Base-by-base conservation (phyloP, 305 asterid genomes). In the Fraxinus velutina region DNA sequence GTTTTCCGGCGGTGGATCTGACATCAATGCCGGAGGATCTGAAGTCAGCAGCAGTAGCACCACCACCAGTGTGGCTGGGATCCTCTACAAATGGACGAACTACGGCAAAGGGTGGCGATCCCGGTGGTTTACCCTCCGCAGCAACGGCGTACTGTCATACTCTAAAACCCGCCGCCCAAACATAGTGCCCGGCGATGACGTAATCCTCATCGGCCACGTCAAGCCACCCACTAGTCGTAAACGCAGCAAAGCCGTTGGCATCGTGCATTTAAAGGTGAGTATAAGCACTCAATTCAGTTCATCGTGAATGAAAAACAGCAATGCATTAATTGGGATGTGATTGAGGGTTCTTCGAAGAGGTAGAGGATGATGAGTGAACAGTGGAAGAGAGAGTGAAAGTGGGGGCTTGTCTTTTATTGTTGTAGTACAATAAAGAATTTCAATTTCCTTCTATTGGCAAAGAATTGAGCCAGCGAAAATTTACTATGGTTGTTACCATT, bases 81-180 rank as follows among this genome's bases (percentile, higher is more conserved):
- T 92, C 68, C 92, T 94, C 29, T 84, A 91, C 85, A 94, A 93
- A 82, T 94, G 98, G 98, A 94, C 98, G 7, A 94, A 93, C 89
- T 94, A 87, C 86, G 94, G 95, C 64, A 93, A 92, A 74, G 98
- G 98, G 4, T 94, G 98, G 98, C 93, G 98, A 91, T 93, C 97
- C 84, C 88, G 98, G 4, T 93, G 97, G 98, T 94, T 94, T 84
- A 92, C 93, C 22, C 79, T 94, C 29, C 86, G 91, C 8, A 91
- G 80, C 39, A 90, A 93, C 68, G 98, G 98, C 12, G 90, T 94
- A 0, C 74, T 94, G 24, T 92, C 97, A 8, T 94, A 94, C 85
- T 86, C 96, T 50, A 94, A 94, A 86, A 83, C 91, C 44, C 85
- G 92, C 78, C 92, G 91, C 3, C 89, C 89, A 13, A 88, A 88